These are phyloP conservation scores for Clavispora fructus DNA, from an alignment of 805 yeast species.

Conservation along the genomic window DNA sequence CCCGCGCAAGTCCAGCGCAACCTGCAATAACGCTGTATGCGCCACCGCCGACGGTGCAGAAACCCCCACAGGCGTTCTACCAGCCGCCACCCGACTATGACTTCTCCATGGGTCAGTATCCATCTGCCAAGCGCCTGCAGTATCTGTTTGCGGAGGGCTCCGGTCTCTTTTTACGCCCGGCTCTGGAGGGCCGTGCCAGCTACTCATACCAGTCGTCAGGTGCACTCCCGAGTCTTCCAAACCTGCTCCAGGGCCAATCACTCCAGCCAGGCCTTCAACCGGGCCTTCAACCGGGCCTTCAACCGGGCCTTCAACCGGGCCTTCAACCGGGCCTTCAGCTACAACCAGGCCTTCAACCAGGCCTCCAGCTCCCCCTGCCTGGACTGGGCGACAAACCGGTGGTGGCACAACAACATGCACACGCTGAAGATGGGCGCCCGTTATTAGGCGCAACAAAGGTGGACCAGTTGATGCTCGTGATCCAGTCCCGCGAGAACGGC, in stretches of 20 bases:
- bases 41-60: constrained; percentile 1
- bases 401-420: constrained; percentile 43
- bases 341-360: not conserved
- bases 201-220: not conserved
- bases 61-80: constrained; percentile 5
- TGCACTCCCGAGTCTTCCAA: not conserved
- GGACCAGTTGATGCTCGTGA: constrained; percentile 85
- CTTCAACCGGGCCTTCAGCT: not conserved
- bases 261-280: not conserved
- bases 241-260: not conserved
- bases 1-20: constrained; percentile 30
- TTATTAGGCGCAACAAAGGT: constrained; percentile 82
- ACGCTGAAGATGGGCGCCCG: constrained; percentile 61
- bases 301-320: not conserved
- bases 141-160: not conserved
- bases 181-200: not conserved
- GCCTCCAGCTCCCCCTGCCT: not conserved
- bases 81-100: not conserved
- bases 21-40: not conserved
- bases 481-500: constrained; percentile 82
- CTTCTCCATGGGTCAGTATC: not conserved
- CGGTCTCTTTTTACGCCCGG: not conserved
- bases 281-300: not conserved
- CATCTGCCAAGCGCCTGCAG: not conserved
- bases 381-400: constrained; percentile 14